Conservation (phyloP, 2,329 filamentous ascomycete species). For the Dendrostoma leiphaemia region DNA sequence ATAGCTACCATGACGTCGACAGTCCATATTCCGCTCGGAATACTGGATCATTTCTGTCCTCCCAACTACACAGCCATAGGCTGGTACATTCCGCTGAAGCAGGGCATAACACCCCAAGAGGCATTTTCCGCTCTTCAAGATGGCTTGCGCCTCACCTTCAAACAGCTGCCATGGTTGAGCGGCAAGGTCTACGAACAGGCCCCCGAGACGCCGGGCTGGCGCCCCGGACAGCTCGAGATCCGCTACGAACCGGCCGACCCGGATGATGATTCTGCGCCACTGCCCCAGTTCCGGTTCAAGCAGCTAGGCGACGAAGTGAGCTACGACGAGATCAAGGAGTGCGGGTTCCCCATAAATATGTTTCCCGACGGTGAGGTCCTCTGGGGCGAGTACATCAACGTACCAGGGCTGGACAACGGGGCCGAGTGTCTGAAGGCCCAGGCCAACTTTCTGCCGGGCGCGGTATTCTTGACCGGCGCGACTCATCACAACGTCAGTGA, state of each 20-base stretch:
- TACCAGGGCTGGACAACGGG: slow-evolving; percentile 12
- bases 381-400: too few relatives aligned
- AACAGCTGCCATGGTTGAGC: slow-evolving; percentile 20
- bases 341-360: slow-evolving; percentile 18
- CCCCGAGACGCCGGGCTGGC: slow-evolving; percentile 13
- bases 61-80: too few relatives aligned
- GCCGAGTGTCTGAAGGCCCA: slow-evolving; percentile 21
- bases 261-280: slow-evolving; percentile 26
- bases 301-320: slow-evolving; percentile 6
- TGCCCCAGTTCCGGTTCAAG: slow-evolving; percentile 38
- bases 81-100: slow-evolving; percentile 11
- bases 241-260: slow-evolving; percentile 9
- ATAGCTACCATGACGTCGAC: too few relatives aligned
- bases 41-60: too few relatives aligned
- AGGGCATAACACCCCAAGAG: background rate
- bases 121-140: slow-evolving; percentile 14
- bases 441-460: slow-evolving; percentile 22
- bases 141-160: slow-evolving; percentile 11
- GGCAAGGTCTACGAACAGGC: slow-evolving; percentile 16
- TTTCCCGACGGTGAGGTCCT: slow-evolving; percentile 18
- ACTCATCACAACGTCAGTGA: slow-evolving; percentile 14
- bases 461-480: slow-evolving; percentile 11
- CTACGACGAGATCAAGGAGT: slow-evolving; percentile 20
- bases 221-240: slow-evolving; percentile 22
- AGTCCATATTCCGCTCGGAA: too few relatives aligned